Conservation (phyloP, 257 asterid species). For the Primulina tabacum region DNA sequence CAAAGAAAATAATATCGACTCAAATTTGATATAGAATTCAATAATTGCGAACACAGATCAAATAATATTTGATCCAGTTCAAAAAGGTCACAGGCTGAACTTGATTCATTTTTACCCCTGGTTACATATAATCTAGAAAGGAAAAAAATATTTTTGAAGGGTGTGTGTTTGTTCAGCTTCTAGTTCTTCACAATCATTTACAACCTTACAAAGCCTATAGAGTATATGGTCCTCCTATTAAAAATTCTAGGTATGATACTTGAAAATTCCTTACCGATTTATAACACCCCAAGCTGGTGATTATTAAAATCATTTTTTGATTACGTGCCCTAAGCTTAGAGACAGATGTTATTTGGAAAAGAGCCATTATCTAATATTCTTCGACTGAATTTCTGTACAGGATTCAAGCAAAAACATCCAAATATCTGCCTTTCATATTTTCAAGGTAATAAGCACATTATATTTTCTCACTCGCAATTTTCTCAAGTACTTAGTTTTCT, state of each 20-base stretch:
- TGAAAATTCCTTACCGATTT: slow-evolving; percentile 4
- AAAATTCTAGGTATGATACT: background rate
- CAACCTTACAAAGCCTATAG: background rate
- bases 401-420: slow-evolving; percentile 96
- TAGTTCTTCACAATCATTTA: slow-evolving; percentile 6
- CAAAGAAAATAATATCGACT: too few species aligned
- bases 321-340: slow-evolving; percentile 17
- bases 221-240: slow-evolving; percentile 7
- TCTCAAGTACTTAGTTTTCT: slow-evolving; percentile 1
- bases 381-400: slow-evolving; percentile 40
- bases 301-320: slow-evolving; percentile 17
- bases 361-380: slow-evolving; percentile 18
- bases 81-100: background rate
- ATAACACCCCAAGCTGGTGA: slow-evolving; percentile 14
- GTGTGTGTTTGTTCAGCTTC: slow-evolving; percentile 4
- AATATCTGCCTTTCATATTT: slow-evolving; percentile 89
- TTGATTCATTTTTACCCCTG: background rate
- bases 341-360: slow-evolving; percentile 12
- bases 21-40: background rate
- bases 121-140: background rate
- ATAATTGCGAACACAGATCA: background rate
- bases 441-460: slow-evolving; percentile 59
- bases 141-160: slow-evolving; percentile 2
- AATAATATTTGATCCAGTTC: background rate
- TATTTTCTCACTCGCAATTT: slow-evolving; percentile 16